A percentile compares a stretch with the other conserved stretches of the same genome.
Evolutionary conservation across 1,284 basidiomycete species (phyloP).

Genomic region (Microbotryum silenes-acaulis): DNA sequence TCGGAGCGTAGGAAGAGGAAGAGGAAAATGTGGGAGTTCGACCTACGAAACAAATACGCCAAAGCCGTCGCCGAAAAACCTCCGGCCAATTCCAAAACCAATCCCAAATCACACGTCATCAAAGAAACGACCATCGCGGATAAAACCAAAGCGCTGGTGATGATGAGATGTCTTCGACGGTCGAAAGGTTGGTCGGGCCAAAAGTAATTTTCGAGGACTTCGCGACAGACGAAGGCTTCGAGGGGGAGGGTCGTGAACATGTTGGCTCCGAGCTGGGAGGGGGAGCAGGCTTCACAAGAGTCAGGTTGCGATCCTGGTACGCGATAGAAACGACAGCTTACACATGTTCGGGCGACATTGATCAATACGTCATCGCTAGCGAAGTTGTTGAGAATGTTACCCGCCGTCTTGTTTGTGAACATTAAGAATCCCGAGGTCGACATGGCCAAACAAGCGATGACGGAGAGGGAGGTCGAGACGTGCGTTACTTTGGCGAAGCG

Average conservation of each 20-base stretch:
- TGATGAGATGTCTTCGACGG: conserved; percentile 75
- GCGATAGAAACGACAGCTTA: background rate
- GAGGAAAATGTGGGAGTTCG: too few species aligned
- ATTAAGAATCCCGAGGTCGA: conserved; percentile 85
- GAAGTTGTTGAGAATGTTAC: conserved; percentile 92
- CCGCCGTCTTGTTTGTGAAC: conserved; percentile 65
- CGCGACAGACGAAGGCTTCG: conserved; percentile 88
- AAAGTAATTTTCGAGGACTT: conserved; percentile 89
- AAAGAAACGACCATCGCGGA: conserved; percentile 77
- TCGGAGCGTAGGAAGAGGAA: too few species aligned
- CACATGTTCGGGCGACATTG: conserved; percentile 26
- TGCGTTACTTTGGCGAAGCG: conserved; percentile 91
- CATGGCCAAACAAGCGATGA: conserved; percentile 72
- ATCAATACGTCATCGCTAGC: conserved; percentile 49
- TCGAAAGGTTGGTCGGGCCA: conserved; percentile 75
- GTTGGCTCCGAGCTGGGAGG: conserved; percentile 71
- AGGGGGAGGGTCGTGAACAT: conserved; percentile 96
- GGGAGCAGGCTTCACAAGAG: background rate
- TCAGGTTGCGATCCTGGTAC: too few species aligned
- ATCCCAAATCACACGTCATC: conserved; percentile 90
- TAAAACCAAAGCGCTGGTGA: conserved; percentile 78
- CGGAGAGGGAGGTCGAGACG: conserved; percentile 71
- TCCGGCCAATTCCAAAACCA: conserved; percentile 95
- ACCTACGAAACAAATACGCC: conserved; percentile 64
- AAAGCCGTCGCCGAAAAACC: conserved; percentile 88